Evolutionary conservation across 169 alveolate genomes (phyloP).

Genomic region (Plasmodium adleri): DNA sequence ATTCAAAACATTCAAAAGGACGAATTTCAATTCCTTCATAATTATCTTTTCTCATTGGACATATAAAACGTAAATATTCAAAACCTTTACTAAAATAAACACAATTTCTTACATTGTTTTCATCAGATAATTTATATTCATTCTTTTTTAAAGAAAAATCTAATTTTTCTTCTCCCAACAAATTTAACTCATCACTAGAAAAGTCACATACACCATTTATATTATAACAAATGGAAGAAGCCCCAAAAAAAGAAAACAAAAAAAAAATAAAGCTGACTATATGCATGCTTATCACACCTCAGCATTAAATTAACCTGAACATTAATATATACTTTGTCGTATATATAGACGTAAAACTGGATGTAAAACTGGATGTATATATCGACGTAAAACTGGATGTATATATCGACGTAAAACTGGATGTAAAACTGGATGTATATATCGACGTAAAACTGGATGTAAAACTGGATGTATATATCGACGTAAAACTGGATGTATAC

Average conservation of each 20-base stretch:
- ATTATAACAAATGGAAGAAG: not conserved
- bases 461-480: no score
- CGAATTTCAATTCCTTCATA: constrained; percentile 42
- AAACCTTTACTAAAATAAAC: constrained; percentile 51
- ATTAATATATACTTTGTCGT: no score
- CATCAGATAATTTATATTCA: not conserved
- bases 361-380: no score
- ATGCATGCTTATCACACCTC: no score
- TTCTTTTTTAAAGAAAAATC: no score
- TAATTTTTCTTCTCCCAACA: not conserved
- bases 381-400: no score
- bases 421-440: no score
- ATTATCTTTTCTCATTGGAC: constrained; percentile 20
- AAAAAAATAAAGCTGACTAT: not conserved
- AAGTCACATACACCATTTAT: constrained; percentile 27
- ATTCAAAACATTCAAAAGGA: constrained; percentile 33
- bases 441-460: no score
- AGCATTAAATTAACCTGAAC: no score
- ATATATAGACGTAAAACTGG: no score
- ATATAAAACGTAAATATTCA: constrained; percentile 38
- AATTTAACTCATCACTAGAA: constrained; percentile 1
- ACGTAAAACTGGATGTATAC: no score
- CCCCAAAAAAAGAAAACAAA: not conserved
- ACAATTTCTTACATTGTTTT: constrained; percentile 13
- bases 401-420: no score